A percentile compares a stretch with the other conserved stretches of the same genome.
phyloP scores from a whole-genome alignment of 1,139 yeast species.

The Yamadazyma siamensis region DNA sequence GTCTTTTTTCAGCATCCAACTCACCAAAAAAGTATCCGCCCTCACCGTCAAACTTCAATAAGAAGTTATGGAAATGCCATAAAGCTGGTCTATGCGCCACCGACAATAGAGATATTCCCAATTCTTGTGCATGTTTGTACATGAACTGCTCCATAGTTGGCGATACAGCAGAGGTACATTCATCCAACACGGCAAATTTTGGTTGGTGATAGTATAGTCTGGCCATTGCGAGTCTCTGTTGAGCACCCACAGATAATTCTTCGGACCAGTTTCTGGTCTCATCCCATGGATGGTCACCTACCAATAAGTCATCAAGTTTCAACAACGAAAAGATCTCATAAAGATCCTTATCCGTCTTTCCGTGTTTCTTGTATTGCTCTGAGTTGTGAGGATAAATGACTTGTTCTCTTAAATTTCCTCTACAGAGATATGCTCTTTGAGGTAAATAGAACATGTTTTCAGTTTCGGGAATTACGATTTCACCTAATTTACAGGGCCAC shows the following conservation, averaged over 20 bases:
- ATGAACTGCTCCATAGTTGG: constrained; percentile 88
- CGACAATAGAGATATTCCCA: constrained; percentile 80
- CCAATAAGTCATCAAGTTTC: constrained; percentile 54
- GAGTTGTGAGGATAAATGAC: constrained; percentile 80
- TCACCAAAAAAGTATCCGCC: constrained; percentile 72
- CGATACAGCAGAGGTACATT: constrained; percentile 92
- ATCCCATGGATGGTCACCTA: constrained; percentile 51
- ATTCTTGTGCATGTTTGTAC: constrained; percentile 77
- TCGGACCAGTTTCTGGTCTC: constrained; percentile 81
- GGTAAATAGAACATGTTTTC: constrained; percentile 84
- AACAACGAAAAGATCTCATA: constrained; percentile 57
- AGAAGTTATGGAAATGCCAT: constrained; percentile 87
- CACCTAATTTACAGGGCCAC: constrained; percentile 78
- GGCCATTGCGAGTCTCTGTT: constrained; percentile 92
- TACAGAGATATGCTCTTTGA: constrained; percentile 82
- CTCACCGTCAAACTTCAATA: constrained; percentile 81
- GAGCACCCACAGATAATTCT: constrained; percentile 86
- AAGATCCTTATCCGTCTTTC: constrained; percentile 60
- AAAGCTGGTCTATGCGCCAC: constrained; percentile 91
- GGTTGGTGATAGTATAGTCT: constrained; percentile 88
- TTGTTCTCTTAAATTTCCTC: constrained; percentile 77
- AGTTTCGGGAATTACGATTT: constrained; percentile 63
- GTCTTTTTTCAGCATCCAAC: constrained; percentile 65
- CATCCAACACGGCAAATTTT: constrained; percentile 90
- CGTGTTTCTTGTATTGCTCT: constrained; percentile 47